Base-by-base conservation (phyloP, 1,139 yeast species). In the Diutina siamensis region DNA sequence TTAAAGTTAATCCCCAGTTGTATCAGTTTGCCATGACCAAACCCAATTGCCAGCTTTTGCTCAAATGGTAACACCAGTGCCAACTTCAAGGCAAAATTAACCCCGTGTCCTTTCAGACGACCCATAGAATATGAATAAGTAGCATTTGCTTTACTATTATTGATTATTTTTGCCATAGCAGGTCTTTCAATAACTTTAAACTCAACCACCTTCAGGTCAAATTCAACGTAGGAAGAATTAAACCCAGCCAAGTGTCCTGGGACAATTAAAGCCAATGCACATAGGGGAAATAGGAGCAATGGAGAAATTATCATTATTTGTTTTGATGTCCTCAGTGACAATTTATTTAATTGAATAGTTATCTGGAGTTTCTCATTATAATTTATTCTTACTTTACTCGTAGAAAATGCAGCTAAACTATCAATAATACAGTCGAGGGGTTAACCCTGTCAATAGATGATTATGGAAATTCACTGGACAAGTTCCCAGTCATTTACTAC, bases 201-300 rank as follows among this genome's bases (percentile, higher is more conserved):
- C 3, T 17, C 32, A 2, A 12, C 20, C 7, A 38, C 32, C 8
- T 38, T 10, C 42, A 38, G 42, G 3, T 38, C 42, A 15, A 38
- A 38, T 20, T 38, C 42, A 13, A 38, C 32, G 20, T 38, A 38
- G 4, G 42, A 38, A 25, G 18, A 15, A 25, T 38, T 38, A 18
- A 25, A 25, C 15, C 42, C 42, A 9, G 22, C n/a, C 4, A 38
- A 13, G 15, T 25, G 42, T 18, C 42, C 42, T 15, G 42, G 42
- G 4, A 38, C 13, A 12, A 17, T 25, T 7, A 38, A 17, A 9
- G 21, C 32, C 15, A 31, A 31, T 31, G 34, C 12, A 5, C 15
- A 9, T 13, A 7, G 34, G 12, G 15, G 4, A 10, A 31, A n/a
- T 8, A 31, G 15, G 34, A 31, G 15, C 5, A 31, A 4, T 10